Base-by-base conservation (phyloP, 2,329 filamentous ascomycete species). In the Escovopsis weberi region DNA sequence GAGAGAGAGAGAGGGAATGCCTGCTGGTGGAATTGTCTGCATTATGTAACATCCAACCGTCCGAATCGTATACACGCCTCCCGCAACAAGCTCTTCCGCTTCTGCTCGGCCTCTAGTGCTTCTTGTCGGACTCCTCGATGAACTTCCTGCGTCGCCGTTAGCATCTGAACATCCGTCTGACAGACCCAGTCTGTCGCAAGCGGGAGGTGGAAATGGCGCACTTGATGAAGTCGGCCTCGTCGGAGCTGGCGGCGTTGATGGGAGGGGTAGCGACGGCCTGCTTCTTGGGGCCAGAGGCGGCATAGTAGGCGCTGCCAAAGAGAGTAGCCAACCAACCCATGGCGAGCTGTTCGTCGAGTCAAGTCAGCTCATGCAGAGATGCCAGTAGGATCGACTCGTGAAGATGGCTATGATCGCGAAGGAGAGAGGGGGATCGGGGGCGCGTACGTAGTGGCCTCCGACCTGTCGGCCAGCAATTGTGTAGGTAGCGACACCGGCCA, bases 151-250 rank as follows among this genome's bases (percentile, higher is more conserved):
- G 12, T 18, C 5, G 15, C 18, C 37, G 50, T 61, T 53, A 61
- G 58, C 47, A 37, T 38, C 26, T n/a, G 18, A 40, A 15, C 33
- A 12, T 10, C 30, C 28, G 42, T 34, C n/a, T 40, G 26, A n/a
- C 47, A 37, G 4, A 37, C 37, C 28, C 28, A 7, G 8, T 7
- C 28, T 11, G 4, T 32, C 28, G 28, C 28, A 7, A 32, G 4
- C 3, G 28, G 11, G 28, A 32, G 28, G 28, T 9, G 40, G 51
- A 56, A 55, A 55, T 54, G 50, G 58, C 70, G 65, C 61, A 78
- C 74, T 77, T 75, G 67, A 78, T 76, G 62, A 78, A 78, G 58
- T 77, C 72, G 60, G 69, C 72, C 66, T 78, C 74, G 57, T 77
- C 74, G 54, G 72, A 66, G 63, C 67, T 75, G 41, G 71, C 69